Conservation (phyloP, 2,329 filamentous ascomycete species). For the Cryphonectria nitschkei region DNA sequence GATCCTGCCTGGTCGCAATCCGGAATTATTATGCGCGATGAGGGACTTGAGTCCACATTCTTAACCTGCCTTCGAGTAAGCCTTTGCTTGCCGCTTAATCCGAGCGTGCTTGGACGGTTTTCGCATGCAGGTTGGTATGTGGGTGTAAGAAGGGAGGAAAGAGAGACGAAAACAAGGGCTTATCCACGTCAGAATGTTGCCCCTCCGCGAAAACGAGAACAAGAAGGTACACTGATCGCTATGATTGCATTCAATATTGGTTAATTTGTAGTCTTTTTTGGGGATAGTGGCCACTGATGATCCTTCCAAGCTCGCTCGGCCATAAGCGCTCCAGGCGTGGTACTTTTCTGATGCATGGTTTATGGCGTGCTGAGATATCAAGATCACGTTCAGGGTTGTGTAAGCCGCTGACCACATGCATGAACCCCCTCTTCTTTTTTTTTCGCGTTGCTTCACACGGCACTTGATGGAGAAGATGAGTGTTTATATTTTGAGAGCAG, state of each 20-base stretch:
- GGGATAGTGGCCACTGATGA: neutral
- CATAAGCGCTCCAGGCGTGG: neutral
- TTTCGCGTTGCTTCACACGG: neutral
- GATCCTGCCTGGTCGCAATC: neutral
- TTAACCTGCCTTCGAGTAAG: neutral
- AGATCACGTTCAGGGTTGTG: neutral
- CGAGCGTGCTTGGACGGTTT: neutral
- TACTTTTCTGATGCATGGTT: neutral
- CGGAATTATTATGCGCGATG: neutral
- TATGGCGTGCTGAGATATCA: slow-evolving; percentile 1
- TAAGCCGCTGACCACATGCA: neutral
- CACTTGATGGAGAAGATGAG: neutral
- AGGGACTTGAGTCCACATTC: neutral
- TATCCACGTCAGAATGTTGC: neutral
- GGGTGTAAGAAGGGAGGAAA: neutral
- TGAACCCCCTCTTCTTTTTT: neutral
- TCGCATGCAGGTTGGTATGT: neutral
- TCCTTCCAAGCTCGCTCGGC: neutral
- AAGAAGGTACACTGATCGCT: neutral
- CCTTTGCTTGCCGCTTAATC: neutral
- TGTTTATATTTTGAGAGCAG: neutral
- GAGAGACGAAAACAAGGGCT: neutral
- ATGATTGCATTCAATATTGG: neutral
- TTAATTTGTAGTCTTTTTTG: neutral
- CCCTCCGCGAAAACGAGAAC: neutral